Evolutionary conservation across 805 yeast species (phyloP), one percentile per base, ranked within the genome.

Genomic region (Tetrapisispora taiwanensis): DNA sequence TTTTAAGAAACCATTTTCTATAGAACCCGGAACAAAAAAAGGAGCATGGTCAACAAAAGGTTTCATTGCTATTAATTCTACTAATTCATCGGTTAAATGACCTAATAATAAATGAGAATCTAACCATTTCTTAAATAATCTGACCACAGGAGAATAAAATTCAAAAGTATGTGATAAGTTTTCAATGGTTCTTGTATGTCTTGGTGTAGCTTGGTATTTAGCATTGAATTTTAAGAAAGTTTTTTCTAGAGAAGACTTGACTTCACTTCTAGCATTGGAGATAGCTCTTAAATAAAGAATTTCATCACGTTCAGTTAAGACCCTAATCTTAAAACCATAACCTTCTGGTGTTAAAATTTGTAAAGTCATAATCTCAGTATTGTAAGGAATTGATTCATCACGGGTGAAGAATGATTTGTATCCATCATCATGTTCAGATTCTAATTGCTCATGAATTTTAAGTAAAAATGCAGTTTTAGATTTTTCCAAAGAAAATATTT

Each of bases 1-100:
- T 47, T 92, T 79, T 46, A 85, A 67, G 59, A 92, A 87, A 6
- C 95, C 98, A 44, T 82, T 74, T 49, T 79, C 81, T 8, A 82
- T 78, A 44, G 90, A 79, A 24, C 81, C 76, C 3, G 98, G 97
- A 1, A 78, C 73, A 1, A 78, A 72, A 65, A 75, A 89, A n/a
- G 97, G 95, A 0, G 84, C 79, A 8, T 89, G 81, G 57, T 88
- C 94, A 38, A 87, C 82, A 66, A 90, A 92, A 17, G 86, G 85
- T 53, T 83, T 79, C 49, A 88, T 68, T 3, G 88, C 94, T 46
- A 92, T 63, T 42, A 92, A 70, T 63, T 92, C 99, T 36, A 84
- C 71, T 32, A 85, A 68, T 56, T 87, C 95, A 42, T 88, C 95
- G 14, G 73, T 67, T 50, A 90, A 72, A 54, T 85, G 94, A 18